phyloP scores from a whole-genome alignment of 208 protist species.

The Trypanosoma theileri region DNA sequence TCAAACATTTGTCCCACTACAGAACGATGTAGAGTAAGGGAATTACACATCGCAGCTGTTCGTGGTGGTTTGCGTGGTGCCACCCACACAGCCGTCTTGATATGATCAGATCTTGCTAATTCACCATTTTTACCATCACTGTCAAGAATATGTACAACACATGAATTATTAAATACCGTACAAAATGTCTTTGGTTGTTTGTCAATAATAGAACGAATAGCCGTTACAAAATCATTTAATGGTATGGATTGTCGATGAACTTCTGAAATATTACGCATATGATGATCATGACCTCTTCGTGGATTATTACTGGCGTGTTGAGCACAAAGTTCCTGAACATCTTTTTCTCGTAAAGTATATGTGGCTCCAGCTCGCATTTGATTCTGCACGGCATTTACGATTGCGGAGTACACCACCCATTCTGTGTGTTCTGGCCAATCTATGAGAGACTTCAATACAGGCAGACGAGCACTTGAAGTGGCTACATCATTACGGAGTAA shows the following conservation, averaged over 20 bases:
- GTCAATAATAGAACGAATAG: constrained; percentile 23
- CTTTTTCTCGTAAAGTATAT: constrained; percentile 20
- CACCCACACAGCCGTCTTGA: constrained; percentile 23
- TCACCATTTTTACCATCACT: background rate
- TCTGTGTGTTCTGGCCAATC: constrained; percentile 32
- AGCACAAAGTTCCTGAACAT: constrained; percentile 28
- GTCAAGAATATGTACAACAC: constrained; percentile 20
- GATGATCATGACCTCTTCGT: background rate
- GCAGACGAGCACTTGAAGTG: background rate
- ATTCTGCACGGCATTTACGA: constrained; percentile 32
- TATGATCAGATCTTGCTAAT: background rate
- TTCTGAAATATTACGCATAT: background rate
- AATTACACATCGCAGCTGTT: background rate
- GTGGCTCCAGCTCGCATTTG: constrained; percentile 13
- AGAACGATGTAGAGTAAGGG: constrained; percentile 4
- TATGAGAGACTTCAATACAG: constrained; percentile 22
- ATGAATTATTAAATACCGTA: constrained; percentile 30
- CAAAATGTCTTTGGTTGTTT: constrained; percentile 34
- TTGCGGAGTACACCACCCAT: constrained; percentile 34
- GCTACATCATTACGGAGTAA: constrained; percentile 25
- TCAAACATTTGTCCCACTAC: constrained; percentile 20
- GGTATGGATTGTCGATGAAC: constrained; percentile 25
- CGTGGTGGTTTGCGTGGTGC: constrained; percentile 28
- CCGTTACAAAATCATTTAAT: constrained; percentile 28
- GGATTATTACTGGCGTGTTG: background rate